Base-by-base conservation (phyloP, 1,284 basidiomycete species). In the Moesziomyces sp. region DNA sequence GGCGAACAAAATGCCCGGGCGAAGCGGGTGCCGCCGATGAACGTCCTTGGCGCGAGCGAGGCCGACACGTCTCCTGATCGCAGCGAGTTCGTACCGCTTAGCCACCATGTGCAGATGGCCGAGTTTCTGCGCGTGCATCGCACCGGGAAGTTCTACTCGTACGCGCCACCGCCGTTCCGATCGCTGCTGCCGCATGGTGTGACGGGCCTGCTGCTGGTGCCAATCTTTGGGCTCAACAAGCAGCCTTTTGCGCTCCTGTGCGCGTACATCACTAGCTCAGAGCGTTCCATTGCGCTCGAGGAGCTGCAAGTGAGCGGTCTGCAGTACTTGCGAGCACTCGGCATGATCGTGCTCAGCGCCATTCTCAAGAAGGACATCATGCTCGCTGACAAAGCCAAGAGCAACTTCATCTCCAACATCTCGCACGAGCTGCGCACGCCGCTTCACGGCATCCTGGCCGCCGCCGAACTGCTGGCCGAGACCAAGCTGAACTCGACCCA, bases 331-430 rank as follows among this genome's bases (percentile, higher is more conserved):
- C 90, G 94, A 50, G 93, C 93, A 16, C 86, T 87, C 88, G 93
- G 94, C 52, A 93, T 97, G 52, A 96, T 97, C 75, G 95, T 97
- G 62, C 87, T 98, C 40, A 94, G 93, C 49, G 94, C 94, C 13
- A 93, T 97, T 6, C 88, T 97, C 46, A 94, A 96, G 84, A 89
- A 94, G 56, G 87, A 94, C 43, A 96, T 97, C 91, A 91, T 94
- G 50, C 87, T 97, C 13, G 95, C 95, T 3, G 95, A 97, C 85
- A 95, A 97, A 83, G 91, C 93, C 1, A 83, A 94, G 85, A 90
- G 91, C 75, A 84, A 93, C 57, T 94, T 94, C 84, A 94, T 94
- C 69, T 93, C 92, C 14, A 94, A 94, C 80, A 97, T 97, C 79
- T 96, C 93, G 14, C 95, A 97, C 84, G 95, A 97, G 84, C 87